These are phyloP conservation scores for Crithidia brevicula DNA, from an alignment of 208 protist species.

Conservation along the genomic window DNA sequence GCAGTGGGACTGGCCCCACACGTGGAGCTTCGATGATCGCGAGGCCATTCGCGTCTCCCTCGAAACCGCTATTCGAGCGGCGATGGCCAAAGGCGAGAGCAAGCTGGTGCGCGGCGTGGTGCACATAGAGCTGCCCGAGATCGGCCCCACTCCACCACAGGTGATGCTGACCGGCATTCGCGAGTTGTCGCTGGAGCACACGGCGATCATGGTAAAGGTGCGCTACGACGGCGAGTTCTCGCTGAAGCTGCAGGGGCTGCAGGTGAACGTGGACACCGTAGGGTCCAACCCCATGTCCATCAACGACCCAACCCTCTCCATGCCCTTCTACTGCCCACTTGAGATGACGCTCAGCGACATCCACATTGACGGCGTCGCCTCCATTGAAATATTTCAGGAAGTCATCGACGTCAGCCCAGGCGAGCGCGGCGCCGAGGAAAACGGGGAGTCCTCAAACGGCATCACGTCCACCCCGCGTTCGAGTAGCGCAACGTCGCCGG, in stretches of 20 bases:
- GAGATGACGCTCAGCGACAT: conserved; percentile 87
- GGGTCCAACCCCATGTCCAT: conserved; percentile 42
- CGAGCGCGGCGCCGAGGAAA: background rate
- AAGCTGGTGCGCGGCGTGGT: conserved; percentile 79
- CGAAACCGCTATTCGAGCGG: conserved; percentile 69
- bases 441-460: conserved; percentile 6
- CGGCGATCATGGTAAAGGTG: conserved; percentile 81
- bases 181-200: conserved; percentile 75
- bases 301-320: conserved; percentile 71
- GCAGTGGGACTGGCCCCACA: conserved; percentile 86
- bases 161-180: conserved; percentile 76
- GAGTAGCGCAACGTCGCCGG: background rate
- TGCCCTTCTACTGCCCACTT: conserved; percentile 89
- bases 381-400: conserved; percentile 84
- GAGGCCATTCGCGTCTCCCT: conserved; percentile 75
- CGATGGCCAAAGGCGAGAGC: conserved; percentile 70
- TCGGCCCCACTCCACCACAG: conserved; percentile 77
- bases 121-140: conserved; percentile 70
- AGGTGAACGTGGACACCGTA: conserved; percentile 90
- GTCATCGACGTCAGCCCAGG: conserved; percentile 30
- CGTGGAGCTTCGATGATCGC: conserved; percentile 62
- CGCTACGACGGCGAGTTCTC: conserved; percentile 84
- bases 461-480: conserved; percentile 2
- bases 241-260: conserved; percentile 73
- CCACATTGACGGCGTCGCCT: conserved; percentile 76